Conservation (phyloP, 345 rosid genomes). For the Sonneratia alba region DNA sequence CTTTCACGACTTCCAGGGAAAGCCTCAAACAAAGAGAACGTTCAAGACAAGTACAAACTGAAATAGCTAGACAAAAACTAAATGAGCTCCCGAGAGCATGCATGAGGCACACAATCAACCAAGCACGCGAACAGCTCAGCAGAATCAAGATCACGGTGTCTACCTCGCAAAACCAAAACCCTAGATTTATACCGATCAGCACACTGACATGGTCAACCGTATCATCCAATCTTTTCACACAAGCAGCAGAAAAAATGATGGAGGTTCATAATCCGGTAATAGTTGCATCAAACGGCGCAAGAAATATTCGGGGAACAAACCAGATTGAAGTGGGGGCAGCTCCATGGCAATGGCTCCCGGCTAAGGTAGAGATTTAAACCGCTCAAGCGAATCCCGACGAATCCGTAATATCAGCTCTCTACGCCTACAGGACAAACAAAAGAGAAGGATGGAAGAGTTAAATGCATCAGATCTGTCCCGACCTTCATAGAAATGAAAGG, state of each 20-base stretch:
- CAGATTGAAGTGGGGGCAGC: not conserved
- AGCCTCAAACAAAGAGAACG: not conserved
- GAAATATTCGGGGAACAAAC: not conserved
- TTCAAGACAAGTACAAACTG: not conserved
- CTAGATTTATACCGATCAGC: not conserved
- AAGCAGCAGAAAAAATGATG: not conserved
- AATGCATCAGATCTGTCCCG: conserved; percentile 1
- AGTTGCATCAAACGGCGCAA: not conserved
- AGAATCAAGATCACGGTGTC: not conserved
- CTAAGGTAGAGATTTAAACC: not conserved
- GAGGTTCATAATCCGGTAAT: not conserved
- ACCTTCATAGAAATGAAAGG: not conserved
- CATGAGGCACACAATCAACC: not conserved
- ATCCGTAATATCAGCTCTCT: not conserved
- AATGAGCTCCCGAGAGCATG: not conserved
- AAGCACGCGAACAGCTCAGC: not conserved
- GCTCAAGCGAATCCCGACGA: not conserved
- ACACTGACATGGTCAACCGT: not conserved
- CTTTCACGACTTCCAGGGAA: not conserved
- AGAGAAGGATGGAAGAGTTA: not conserved
- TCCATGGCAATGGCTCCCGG: not conserved
- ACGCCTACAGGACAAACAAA: not conserved
- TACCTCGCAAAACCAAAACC: not conserved
- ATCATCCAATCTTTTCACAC: not conserved
- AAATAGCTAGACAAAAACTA: not conserved